Evolutionary conservation across 140 eudicot species (phyloP), one percentile per base, ranked within the genome.

Genomic region (Stevia rebaudiana): DNA sequence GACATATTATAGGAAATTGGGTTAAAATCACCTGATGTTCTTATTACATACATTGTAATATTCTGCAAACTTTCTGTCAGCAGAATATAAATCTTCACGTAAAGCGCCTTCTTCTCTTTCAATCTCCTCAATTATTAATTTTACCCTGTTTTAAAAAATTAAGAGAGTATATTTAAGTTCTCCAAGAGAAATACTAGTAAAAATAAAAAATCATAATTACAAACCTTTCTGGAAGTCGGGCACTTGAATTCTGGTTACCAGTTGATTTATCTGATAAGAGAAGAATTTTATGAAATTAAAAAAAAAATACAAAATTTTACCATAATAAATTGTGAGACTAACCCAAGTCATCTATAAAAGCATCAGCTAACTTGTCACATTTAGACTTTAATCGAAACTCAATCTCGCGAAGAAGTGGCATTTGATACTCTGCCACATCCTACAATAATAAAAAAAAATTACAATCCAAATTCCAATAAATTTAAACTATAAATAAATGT

Each of bases 181-280:
- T 5, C 25, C 5, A 5, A 44, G 2, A 50, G 0, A 28, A 16
- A 39, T 39, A 19, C 61, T 11, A 4, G 56, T 5, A n/a, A 40
- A 8, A 31, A 25, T 9, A 65, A 24, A 49, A 13, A 40, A 23
- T 25, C 10, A 15, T 43, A 12, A 31, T 11, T 31, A 53, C 77
- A 74, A 19, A 91, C 98, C 98, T 92, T 75, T 92, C 98, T 66
- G 98, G 95, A 65, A 92, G 98, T 60, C 98, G 82, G 16, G 95
- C 81, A 74, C 81, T 79, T 79, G 83, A 75, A 76, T 37, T 87
- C 76, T 78, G 95, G 76, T 68, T 74, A 44, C 82, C 86, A 42
- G 89, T 67, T 23, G 91, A 75, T 19, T 80, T 62, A 62, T 80
- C 98, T 92, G n/a, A 86, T 15, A 48, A 78, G 56, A 63, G 8